phyloP scores from a whole-genome alignment of 208 protist genomes.

The Leishmania lainsoni region DNA sequence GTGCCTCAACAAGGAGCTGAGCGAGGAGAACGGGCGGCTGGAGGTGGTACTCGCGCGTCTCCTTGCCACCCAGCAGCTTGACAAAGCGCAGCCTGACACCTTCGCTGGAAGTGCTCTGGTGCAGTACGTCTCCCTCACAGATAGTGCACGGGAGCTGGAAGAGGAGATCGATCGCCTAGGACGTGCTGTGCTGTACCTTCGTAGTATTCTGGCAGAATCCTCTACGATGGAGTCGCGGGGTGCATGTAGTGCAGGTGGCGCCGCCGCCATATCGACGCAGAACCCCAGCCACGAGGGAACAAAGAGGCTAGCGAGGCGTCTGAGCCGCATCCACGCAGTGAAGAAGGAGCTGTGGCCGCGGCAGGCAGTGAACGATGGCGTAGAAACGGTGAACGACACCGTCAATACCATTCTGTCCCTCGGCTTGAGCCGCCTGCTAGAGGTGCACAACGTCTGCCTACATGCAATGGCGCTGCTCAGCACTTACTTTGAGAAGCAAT shows the following conservation, averaged over 20 bases:
- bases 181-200: conserved; percentile 41
- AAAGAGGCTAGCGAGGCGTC: neutral
- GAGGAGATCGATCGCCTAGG: conserved; percentile 42
- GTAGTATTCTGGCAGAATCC: conserved; percentile 30
- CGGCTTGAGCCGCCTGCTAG: conserved; percentile 23
- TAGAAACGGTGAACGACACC: neutral
- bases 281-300: neutral
- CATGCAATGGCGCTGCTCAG: conserved; percentile 40
- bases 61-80: conserved; percentile 6
- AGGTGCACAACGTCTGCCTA: conserved; percentile 41
- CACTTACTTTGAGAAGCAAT: conserved; percentile 32
- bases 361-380: neutral
- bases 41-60: conserved; percentile 32
- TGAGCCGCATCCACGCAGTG: conserved; percentile 8
- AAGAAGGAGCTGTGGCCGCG: conserved; percentile 1
- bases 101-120: conserved; percentile 32
- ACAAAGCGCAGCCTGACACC: neutral
- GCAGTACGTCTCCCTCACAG: conserved; percentile 19
- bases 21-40: conserved; percentile 32
- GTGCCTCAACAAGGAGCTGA: conserved; percentile 30
- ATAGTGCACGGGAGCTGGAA: conserved; percentile 30
- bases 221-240: neutral
- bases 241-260: neutral
- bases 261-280: neutral
- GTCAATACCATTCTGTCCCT: conserved; percentile 17